These are phyloP conservation scores for Trichoderma asperellum DNA, from an alignment of 2,329 filamentous ascomycete species.

Conservation along the genomic window DNA sequence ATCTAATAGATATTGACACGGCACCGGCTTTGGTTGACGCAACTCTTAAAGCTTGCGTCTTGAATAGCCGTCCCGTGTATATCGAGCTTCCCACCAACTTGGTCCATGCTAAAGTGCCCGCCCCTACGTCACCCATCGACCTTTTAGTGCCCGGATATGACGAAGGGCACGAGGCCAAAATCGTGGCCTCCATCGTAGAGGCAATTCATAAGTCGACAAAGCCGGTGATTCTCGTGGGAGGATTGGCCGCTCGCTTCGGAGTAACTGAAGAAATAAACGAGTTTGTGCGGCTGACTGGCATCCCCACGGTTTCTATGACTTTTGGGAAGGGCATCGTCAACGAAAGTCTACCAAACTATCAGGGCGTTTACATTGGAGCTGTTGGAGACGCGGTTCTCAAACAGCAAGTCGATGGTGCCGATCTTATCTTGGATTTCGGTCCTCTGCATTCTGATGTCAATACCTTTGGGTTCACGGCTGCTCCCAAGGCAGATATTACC, in stretches of 20 bases:
- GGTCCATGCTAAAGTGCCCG: conserved; percentile 45
- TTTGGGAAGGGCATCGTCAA: conserved; percentile 57
- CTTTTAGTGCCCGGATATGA: conserved; percentile 16
- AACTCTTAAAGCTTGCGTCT: conserved; percentile 53
- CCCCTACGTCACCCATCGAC: conserved; percentile 29
- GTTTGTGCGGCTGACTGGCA: conserved; percentile 48
- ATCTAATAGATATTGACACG: conserved; percentile 48
- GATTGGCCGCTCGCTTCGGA: conserved; percentile 49
- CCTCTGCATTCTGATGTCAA: conserved; percentile 54
- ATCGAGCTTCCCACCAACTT: conserved; percentile 60
- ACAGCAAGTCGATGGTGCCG: conserved; percentile 46
- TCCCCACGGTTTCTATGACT: conserved; percentile 52
- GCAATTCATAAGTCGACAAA: conserved; percentile 51
- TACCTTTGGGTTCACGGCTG: conserved; percentile 45
- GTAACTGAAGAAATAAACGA: conserved; percentile 48
- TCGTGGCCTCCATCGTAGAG: conserved; percentile 43
- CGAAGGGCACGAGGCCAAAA: conserved; percentile 34
- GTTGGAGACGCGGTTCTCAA: conserved; percentile 44
- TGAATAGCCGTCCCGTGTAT: conserved; percentile 60
- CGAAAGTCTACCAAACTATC: conserved; percentile 51
- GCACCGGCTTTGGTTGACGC: conserved; percentile 56
- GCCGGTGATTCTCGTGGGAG: conserved; percentile 58
- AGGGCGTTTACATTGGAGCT: conserved; percentile 53
- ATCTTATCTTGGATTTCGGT: conserved; percentile 52
- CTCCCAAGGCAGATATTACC: conserved; percentile 41